A percentile compares a stretch with the other conserved stretches of the same genome.
These are phyloP conservation scores for Capronia epimyces DNA, from an alignment of 2,329 filamentous ascomycete species.

Conservation along the genomic window DNA sequence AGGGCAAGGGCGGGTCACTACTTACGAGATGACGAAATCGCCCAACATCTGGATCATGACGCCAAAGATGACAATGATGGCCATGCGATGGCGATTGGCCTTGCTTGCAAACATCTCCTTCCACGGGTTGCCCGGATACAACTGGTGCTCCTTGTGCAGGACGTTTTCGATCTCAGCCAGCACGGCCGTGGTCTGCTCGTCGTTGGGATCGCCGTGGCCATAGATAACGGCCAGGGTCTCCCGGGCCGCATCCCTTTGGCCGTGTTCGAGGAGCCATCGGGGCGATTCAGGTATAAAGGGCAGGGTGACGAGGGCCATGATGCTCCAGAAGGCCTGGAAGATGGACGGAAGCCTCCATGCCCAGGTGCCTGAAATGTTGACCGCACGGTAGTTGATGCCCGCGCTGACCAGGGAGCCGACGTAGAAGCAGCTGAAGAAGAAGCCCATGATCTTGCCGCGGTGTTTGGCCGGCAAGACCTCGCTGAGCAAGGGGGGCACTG, in stretches of 20 bases:
- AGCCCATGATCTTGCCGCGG: slow-evolving; percentile 15
- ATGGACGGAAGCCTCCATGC: slow-evolving; percentile 51
- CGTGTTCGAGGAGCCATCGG: slow-evolving; percentile 50
- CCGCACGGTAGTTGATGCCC: slow-evolving; percentile 20
- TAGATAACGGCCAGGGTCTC: slow-evolving; percentile 40
- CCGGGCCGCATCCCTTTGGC: slow-evolving; percentile 40
- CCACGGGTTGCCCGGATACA: no score
- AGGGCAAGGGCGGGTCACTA: no score
- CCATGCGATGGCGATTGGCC: no score
- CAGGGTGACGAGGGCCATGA: slow-evolving; percentile 43
- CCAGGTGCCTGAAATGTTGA: slow-evolving; percentile 35
- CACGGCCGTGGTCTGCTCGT: no score
- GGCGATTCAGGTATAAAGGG: slow-evolving; percentile 56
- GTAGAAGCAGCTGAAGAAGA: slow-evolving; percentile 20
- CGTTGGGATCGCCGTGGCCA: no score
- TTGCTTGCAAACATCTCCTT: no score
- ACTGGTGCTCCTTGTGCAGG: no score
- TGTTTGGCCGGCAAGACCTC: slow-evolving; percentile 18
- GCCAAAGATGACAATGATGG: no score
- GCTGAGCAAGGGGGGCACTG: slow-evolving; percentile 28
- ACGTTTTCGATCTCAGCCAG: no score
- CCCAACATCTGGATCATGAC: no score
- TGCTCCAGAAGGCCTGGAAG: slow-evolving; percentile 46
- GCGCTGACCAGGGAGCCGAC: slow-evolving; percentile 21
- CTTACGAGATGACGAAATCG: no score